Conservation (phyloP, 1,284 basidiomycete species). For the Apiotrichum porosum region DNA sequence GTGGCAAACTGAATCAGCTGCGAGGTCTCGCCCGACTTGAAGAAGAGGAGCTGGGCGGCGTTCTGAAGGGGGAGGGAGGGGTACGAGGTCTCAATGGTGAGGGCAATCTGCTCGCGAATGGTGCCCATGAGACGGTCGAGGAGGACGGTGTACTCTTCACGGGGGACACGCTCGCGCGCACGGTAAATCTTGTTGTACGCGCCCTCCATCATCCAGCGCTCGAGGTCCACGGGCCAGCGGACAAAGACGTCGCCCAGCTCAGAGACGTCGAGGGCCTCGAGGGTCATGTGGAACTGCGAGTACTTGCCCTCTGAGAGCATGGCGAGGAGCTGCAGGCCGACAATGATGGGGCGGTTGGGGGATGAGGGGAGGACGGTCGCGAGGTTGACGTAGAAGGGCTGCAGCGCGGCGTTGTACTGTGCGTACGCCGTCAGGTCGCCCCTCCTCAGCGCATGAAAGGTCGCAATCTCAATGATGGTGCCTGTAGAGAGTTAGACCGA, state of each 20-base stretch:
- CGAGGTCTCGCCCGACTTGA: slow-evolving; percentile 40
- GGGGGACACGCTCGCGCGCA: slow-evolving; percentile 69
- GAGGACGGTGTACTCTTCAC: slow-evolving; percentile 47
- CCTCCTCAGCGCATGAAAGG: slow-evolving; percentile 83
- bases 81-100: slow-evolving; percentile 49
- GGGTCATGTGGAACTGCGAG: slow-evolving; percentile 97
- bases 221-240: slow-evolving; percentile 79
- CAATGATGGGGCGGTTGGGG: slow-evolving; percentile 77
- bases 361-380: slow-evolving; percentile 70
- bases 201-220: slow-evolving; percentile 98
- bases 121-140: slow-evolving; percentile 46
- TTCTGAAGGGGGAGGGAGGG: slow-evolving; percentile 43
- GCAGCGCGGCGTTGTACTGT: slow-evolving; percentile 87
- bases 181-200: slow-evolving; percentile 98
- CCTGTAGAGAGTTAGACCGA: slow-evolving; percentile 52
- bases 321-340: slow-evolving; percentile 89
- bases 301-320: slow-evolving; percentile 94
- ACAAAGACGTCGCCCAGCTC: slow-evolving; percentile 73
- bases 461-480: slow-evolving; percentile 91
- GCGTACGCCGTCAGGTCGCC: slow-evolving; percentile 88
- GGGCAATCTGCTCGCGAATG: slow-evolving; percentile 48
- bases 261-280: slow-evolving; percentile 72
- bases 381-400: slow-evolving; percentile 88
- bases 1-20: slow-evolving; percentile 37
- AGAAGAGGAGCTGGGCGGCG: slow-evolving; percentile 46